These are phyloP conservation scores for Colletotrichum navitas DNA, from an alignment of 2,329 filamentous ascomycete species.

Conservation along the genomic window DNA sequence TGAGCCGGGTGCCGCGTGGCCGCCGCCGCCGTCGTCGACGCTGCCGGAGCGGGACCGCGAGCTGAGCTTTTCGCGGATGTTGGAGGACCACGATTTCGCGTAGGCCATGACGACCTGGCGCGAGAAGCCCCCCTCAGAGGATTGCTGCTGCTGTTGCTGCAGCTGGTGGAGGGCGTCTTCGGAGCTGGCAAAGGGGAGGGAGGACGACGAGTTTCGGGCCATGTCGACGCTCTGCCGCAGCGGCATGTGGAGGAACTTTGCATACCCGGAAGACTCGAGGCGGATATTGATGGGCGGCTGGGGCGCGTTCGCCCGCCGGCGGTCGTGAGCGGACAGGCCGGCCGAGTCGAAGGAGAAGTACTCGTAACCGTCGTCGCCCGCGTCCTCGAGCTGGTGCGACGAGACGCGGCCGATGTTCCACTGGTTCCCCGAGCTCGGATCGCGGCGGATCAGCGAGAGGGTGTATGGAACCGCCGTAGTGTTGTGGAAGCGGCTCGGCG, in stretches of 20 bases:
- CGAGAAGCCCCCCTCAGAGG: constrained; percentile 56
- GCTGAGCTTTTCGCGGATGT: constrained; percentile 61
- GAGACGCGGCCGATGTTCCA: constrained; percentile 81
- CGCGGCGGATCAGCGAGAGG: constrained; percentile 78
- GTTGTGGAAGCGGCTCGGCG: constrained; percentile 52
- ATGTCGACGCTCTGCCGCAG: constrained; percentile 53
- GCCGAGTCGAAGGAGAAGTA: constrained; percentile 43
- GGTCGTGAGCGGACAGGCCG: constrained; percentile 44
- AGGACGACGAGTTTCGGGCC: constrained; percentile 23
- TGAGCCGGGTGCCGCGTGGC: not conserved
- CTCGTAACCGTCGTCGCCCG: constrained; percentile 49
- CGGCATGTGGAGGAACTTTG: constrained; percentile 67
- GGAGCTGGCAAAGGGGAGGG: constrained; percentile 34
- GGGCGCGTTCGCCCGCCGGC: constrained; percentile 37
- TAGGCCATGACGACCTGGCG: constrained; percentile 71
- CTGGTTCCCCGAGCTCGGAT: constrained; percentile 75
- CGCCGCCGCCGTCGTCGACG: constrained; percentile 41
- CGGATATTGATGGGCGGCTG: constrained; percentile 63
- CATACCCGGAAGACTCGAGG: constrained; percentile 68
- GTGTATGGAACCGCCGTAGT: constrained; percentile 61
- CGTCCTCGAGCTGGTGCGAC: constrained; percentile 62
- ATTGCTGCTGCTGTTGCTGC: constrained; percentile 36
- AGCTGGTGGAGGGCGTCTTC: constrained; percentile 34
- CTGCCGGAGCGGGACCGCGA: constrained; percentile 44
- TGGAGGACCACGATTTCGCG: constrained; percentile 62